A percentile compares a stretch with the other conserved stretches of the same genome.
Conservation (phyloP, 495 filamentous ascomycete genomes). For the Podospora anserina region DNA sequence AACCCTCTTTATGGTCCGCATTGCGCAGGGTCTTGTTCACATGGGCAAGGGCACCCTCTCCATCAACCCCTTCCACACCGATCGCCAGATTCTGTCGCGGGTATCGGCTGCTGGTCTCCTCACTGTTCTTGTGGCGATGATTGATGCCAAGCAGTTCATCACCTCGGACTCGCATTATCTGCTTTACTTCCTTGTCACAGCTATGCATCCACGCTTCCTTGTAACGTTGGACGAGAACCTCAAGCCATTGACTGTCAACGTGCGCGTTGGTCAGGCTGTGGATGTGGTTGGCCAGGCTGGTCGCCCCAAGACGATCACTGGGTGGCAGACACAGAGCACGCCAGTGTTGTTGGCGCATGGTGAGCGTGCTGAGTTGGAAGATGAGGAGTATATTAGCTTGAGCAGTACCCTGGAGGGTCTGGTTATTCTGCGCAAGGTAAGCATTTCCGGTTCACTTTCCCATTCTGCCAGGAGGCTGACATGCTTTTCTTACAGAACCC, state of each 20-base stretch:
- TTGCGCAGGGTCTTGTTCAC: conserved; percentile 94
- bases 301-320: conserved; percentile 96
- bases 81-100: conserved; percentile 88
- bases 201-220: conserved; percentile 94
- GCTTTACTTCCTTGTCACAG: conserved; percentile 95
- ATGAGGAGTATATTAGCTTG: conserved; percentile 92
- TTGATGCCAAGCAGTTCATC: conserved; percentile 94
- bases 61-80: conserved; percentile 95
- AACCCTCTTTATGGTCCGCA: conserved; percentile 97
- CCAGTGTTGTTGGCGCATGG: conserved; percentile 90
- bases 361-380: conserved; percentile 93
- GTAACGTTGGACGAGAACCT: conserved; percentile 93
- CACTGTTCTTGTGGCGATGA: conserved; percentile 83
- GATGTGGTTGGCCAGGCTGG: conserved; percentile 98
- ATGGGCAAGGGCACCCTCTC: conserved; percentile 99
- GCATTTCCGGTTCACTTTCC: conserved; percentile 1
- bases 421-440: conserved; percentile 94
- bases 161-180: conserved; percentile 87
- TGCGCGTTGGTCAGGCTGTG: conserved; percentile 94
- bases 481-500: conserved; percentile 39
- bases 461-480: conserved; percentile 18
- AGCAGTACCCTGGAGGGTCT: conserved; percentile 90
- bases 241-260: conserved; percentile 90
- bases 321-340: conserved; percentile 99
- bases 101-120: conserved; percentile 89